These are phyloP conservation scores for Rhododendron simsii DNA, from an alignment of 148 eudicot genomes.

Conservation along the genomic window DNA sequence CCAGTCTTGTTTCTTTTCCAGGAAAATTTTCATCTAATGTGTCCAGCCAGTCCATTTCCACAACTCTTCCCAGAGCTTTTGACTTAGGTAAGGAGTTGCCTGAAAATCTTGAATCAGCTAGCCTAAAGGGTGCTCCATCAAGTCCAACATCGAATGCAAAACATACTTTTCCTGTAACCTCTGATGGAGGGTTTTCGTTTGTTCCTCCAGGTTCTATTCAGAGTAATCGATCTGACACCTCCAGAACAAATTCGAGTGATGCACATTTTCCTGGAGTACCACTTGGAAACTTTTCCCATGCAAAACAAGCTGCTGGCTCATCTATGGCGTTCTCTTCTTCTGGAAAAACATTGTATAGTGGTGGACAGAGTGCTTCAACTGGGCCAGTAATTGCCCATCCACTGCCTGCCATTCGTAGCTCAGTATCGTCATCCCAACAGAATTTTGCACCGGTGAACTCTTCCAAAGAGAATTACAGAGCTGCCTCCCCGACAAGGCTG, in stretches of 20 bases:
- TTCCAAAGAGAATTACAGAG: constrained; percentile 29
- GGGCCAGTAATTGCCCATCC: constrained; percentile 18
- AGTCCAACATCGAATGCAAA: constrained; percentile 22
- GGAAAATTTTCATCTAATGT: constrained; percentile 16
- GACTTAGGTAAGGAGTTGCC: constrained; percentile 15
- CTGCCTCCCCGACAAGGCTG: constrained; percentile 31
- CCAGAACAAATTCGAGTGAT: not conserved
- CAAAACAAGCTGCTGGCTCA: constrained; percentile 21
- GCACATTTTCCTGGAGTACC: constrained; percentile 20
- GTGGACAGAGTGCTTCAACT: constrained; percentile 22
- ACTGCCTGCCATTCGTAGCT: constrained; percentile 20
- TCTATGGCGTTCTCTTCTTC: constrained; percentile 24
- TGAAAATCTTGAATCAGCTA: constrained; percentile 25
- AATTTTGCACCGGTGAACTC: constrained; percentile 25
- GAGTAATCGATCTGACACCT: constrained; percentile 14
- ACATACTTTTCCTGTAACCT: constrained; percentile 6
- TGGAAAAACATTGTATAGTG: constrained; percentile 16
- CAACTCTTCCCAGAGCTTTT: constrained; percentile 7
- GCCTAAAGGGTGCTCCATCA: constrained; percentile 14
- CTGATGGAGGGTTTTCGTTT: constrained; percentile 22
- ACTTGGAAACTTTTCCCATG: constrained; percentile 17
- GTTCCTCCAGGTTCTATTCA: constrained; percentile 19
- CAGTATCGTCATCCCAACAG: constrained; percentile 26
- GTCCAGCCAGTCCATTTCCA: constrained; percentile 13
- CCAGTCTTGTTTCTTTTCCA: constrained; percentile 21